Evolutionary conservation across 2,329 filamentous ascomycete genomes (phyloP).

Genomic region (Fusarium denticulatum): DNA sequence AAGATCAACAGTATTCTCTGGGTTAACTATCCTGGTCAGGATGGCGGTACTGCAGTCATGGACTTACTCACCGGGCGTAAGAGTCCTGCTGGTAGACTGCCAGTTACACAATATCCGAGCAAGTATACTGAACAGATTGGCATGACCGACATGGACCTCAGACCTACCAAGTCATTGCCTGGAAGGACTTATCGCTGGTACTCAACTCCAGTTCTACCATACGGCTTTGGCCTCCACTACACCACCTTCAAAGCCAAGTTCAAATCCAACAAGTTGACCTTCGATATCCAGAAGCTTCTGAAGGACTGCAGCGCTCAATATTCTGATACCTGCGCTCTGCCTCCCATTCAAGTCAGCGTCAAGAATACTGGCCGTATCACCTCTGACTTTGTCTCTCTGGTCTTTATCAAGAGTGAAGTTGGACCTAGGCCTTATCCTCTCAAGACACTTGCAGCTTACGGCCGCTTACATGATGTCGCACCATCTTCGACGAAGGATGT

Average conservation of each 20-base stretch:
- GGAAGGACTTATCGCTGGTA: constrained; percentile 16
- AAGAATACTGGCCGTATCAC: neutral
- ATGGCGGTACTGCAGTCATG: constrained; percentile 1
- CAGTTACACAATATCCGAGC: neutral
- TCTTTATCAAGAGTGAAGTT: constrained; percentile 1
- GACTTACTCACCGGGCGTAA: neutral
- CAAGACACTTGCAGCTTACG: constrained; percentile 2
- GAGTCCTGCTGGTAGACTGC: neutral
- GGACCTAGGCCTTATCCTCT: constrained; percentile 2
- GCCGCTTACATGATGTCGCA: neutral
- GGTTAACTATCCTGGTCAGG: constrained; percentile 11
- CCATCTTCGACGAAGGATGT: neutral
- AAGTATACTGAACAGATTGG: neutral
- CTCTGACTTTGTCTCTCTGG: neutral
- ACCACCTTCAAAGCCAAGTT: constrained; percentile 7
- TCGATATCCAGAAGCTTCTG: neutral
- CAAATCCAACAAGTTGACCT: neutral
- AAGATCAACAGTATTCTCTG: constrained; percentile 14
- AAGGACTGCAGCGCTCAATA: neutral
- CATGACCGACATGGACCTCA: neutral
- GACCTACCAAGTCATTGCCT: neutral
- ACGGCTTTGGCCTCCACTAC: constrained; percentile 6
- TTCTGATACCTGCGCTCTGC: neutral
- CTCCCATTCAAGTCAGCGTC: neutral
- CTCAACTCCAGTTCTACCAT: neutral